A percentile compares a stretch with the other conserved stretches of the same genome.
Evolutionary conservation across 495 filamentous ascomycete genomes (phyloP).

Genomic region (Trichoderma virens): DNA sequence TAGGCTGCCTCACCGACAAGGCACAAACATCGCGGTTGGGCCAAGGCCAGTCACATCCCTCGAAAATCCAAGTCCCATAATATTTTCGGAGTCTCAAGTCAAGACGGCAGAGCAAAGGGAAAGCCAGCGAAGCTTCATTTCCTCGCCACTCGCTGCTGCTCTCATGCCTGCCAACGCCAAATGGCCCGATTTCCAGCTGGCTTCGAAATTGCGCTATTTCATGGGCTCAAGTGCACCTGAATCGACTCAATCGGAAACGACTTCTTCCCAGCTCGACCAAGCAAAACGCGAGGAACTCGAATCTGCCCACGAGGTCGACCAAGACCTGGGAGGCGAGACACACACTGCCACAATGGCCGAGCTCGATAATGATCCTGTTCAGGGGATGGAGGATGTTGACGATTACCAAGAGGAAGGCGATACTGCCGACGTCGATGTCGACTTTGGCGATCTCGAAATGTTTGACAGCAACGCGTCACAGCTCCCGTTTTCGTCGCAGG

Average conservation of each 20-base stretch:
- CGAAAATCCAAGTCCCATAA: conserved; percentile 1
- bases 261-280: background rate
- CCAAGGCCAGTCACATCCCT: background rate
- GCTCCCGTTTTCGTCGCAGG: background rate
- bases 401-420: conserved; percentile 1
- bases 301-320: background rate
- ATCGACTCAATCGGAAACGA: background rate
- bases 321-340: background rate
- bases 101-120: background rate
- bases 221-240: conserved; percentile 3
- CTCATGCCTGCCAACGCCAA: conserved; percentile 5
- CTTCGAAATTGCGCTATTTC: background rate
- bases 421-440: background rate
- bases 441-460: conserved; percentile 10
- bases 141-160: background rate
- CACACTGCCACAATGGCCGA: conserved; percentile 3
- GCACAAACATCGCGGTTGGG: background rate
- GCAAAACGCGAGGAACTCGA: background rate
- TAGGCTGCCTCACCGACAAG: conserved; percentile 5
- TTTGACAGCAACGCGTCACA: conserved; percentile 10
- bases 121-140: background rate
- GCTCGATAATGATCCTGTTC: background rate
- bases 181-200: conserved; percentile 4
- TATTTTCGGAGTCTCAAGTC: background rate
- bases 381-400: conserved; percentile 6